A percentile compares a stretch with the other conserved stretches of the same genome.
Conservation (phyloP, 208 protist genomes). For the Trichomonas vaginalis region DNA sequence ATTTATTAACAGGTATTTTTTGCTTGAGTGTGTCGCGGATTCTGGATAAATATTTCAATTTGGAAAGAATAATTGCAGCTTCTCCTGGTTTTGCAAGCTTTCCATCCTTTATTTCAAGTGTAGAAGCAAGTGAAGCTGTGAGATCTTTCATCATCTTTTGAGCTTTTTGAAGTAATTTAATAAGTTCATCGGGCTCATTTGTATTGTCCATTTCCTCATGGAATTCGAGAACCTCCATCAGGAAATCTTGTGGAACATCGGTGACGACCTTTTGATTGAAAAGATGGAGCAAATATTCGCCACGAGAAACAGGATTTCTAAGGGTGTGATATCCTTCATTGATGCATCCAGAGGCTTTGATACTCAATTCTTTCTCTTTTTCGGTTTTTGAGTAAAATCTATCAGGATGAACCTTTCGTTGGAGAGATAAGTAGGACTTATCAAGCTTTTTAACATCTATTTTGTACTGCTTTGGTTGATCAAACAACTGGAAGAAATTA, state of each 20-base stretch:
- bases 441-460: background rate
- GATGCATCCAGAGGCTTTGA: background rate
- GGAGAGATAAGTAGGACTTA: background rate
- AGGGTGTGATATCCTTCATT: slow-evolving; percentile 8
- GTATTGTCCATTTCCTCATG: background rate
- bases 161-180: background rate
- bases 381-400: background rate
- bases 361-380: background rate
- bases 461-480: background rate
- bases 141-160: background rate
- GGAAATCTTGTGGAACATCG: background rate
- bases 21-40: background rate
- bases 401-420: background rate
- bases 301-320: background rate
- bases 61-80: background rate
- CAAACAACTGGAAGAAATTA: background rate
- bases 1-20: background rate
- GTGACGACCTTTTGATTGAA: background rate
- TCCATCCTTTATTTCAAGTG: background rate
- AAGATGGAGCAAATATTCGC: background rate
- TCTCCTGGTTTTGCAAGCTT: background rate
- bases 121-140: background rate
- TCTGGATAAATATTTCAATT: background rate
- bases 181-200: background rate
- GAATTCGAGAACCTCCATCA: background rate